Evolutionary conservation across 202 grass and related monocot species (phyloP), one percentile per base, ranked within the genome.

Genomic region (Dendrocalamus latiflorus): DNA sequence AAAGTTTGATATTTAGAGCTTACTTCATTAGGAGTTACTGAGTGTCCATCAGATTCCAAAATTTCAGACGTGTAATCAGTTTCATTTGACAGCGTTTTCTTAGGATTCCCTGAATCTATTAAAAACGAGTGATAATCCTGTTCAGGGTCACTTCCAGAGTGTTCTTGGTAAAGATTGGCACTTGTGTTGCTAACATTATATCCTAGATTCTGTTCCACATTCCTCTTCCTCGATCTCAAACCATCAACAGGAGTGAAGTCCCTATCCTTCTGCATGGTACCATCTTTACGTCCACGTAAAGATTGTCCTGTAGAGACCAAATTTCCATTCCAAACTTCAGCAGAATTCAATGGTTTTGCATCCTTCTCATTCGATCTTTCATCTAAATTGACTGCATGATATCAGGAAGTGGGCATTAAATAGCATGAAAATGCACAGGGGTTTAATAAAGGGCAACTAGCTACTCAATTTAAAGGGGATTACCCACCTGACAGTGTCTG

Each of bases 401-500:
- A 80, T 70, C 69, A 83, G 34, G 5, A 80, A 45, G 2, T 14
- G 20, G 2, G 61, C 16, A 39, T 57, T 85, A 85, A 56, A 68
- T 65, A 44, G 2, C 83, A 70, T 24, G 41, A 77, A 68, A 78
- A 62, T 17, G 25, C 30, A 73, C 20, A 59, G 9, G 64, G 26
- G 71, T 34, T 79, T 50, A 8, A 62, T 3, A 69, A 62, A 79
- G n/a, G 70, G 56, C 56, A 44, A 80, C 25, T 56, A 81, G 34
- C 58, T 63, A 81, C 50, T 55, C 53, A 25, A 75, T 1, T 15
- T 62, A 50, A 83, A 49, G 54, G 70, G 57, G 33, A 65, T 68
- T 45, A 34, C 69, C 33, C 74, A 98, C 96, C 93, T 90, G 93
- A 98, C 56, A 98, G 81, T 72, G 93, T 86, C 70, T 98, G 96